A percentile compares a stretch with the other conserved stretches of the same genome.
Conservation (phyloP, 2,329 filamentous ascomycete species). For the Pseudogymnoascus sp. region DNA sequence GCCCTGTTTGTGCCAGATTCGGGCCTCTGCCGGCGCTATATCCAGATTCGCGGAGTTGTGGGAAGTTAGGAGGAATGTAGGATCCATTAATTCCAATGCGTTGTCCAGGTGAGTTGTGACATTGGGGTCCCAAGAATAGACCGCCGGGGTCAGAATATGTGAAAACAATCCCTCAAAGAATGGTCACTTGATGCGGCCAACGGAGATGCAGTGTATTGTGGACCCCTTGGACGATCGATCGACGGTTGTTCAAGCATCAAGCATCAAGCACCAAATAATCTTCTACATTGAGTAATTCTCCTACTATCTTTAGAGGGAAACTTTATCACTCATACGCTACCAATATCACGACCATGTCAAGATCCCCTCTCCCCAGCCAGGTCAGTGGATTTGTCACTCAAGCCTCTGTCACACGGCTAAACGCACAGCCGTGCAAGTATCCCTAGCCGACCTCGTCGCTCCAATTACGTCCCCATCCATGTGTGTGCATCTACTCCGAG, state of each 20-base stretch:
- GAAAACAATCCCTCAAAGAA: not conserved
- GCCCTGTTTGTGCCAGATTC: not conserved
- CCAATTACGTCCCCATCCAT: not conserved
- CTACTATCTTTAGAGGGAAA: not conserved
- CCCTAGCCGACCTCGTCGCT: not conserved
- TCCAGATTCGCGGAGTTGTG: not conserved
- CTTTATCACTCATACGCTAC: not conserved
- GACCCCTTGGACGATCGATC: not conserved
- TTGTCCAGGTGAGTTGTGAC: not conserved
- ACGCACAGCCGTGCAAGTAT: not conserved
- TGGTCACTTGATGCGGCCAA: not conserved
- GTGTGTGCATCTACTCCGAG: not conserved
- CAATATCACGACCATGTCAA: not conserved
- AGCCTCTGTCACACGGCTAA: not conserved
- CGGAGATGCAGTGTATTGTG: not conserved
- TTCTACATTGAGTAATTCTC: not conserved
- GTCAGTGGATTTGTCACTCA: not conserved
- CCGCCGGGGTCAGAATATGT: not conserved
- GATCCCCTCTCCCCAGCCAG: not conserved
- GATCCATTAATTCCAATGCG: not conserved
- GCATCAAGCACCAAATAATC: not conserved
- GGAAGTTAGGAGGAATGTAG: not conserved
- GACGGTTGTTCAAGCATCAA: not conserved
- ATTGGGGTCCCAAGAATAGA: not conserved
- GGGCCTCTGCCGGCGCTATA: slow-evolving; percentile 1